Evolutionary conservation across 2,329 filamentous ascomycete genomes (phyloP).

Genomic region (Tolypocladium tundrense): DNA sequence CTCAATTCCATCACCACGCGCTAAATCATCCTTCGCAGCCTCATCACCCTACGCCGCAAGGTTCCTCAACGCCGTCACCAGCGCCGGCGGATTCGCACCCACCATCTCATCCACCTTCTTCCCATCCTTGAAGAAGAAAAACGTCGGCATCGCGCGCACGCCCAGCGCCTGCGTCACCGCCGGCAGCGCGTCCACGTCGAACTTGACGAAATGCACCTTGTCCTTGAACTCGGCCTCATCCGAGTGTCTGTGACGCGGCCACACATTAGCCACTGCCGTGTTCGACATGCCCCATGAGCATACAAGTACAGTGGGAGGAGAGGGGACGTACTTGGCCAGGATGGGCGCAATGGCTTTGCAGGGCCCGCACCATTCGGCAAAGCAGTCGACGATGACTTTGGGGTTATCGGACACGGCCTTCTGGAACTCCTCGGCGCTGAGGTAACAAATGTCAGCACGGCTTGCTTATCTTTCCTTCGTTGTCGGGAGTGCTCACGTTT

Average conservation of each 20-base stretch:
- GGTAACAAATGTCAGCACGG: not conserved
- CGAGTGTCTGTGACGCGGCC: constrained; percentile 10
- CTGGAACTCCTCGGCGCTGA: constrained; percentile 50
- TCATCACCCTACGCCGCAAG: not conserved
- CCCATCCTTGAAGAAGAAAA: constrained; percentile 72
- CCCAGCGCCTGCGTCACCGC: constrained; percentile 66
- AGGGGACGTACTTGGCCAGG: constrained; percentile 27
- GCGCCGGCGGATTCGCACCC: constrained; percentile 66
- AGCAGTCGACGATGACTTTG: constrained; percentile 73
- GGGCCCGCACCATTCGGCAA: constrained; percentile 84
- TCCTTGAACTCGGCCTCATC: constrained; percentile 38
- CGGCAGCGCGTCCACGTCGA: constrained; percentile 76
- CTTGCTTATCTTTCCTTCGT: rapidly evolving
- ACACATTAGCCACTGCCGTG: not conserved
- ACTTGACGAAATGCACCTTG: constrained; percentile 68
- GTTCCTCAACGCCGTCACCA: constrained; percentile 24
- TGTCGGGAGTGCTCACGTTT: constrained; percentile 18
- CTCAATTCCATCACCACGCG: not conserved
- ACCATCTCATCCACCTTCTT: constrained; percentile 62
- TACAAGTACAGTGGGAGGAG: not conserved
- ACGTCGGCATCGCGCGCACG: constrained; percentile 87
- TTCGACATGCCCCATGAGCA: not conserved
- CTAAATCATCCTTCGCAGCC: not conserved
- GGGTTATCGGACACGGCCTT: constrained; percentile 37
- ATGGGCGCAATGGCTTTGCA: constrained; percentile 82